These are phyloP conservation scores for Cardamine resedifolia DNA, from an alignment of 345 rosid species.

Conservation along the genomic window DNA sequence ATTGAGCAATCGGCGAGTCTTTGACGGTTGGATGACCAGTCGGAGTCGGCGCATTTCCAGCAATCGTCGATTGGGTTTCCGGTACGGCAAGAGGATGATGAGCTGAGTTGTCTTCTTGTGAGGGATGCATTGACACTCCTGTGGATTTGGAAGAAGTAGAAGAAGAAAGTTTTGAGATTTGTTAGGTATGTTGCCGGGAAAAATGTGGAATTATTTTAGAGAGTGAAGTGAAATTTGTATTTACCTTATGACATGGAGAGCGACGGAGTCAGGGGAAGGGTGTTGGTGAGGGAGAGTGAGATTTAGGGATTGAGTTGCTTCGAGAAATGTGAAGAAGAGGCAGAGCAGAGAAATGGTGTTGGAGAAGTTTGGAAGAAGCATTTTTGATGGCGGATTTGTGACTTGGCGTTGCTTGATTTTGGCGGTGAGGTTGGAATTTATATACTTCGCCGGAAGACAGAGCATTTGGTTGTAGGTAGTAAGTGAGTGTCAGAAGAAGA, in stretches of 20 bases:
- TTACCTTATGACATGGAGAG: conserved; percentile 56
- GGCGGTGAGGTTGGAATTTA: neutral
- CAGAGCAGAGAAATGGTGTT: conserved; percentile 44
- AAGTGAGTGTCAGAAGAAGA: conserved; percentile 28
- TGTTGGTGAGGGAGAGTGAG: conserved; percentile 68
- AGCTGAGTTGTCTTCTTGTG: conserved; percentile 40
- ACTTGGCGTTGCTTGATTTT: neutral
- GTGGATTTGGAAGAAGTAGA: conserved; percentile 1
- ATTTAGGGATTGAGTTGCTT: conserved; percentile 36
- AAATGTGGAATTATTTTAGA: conserved; percentile 20
- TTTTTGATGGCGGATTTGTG: conserved; percentile 37
- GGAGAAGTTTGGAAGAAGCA: conserved; percentile 37
- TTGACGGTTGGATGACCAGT: conserved; percentile 65
- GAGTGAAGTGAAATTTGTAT: neutral
- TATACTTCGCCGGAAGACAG: neutral
- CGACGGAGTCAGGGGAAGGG: conserved; percentile 58
- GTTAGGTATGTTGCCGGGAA: neutral
- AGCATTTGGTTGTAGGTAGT: neutral
- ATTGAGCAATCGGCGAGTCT: conserved; percentile 63
- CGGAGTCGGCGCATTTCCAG: conserved; percentile 56
- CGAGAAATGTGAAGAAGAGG: conserved; percentile 25
- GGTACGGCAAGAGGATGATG: conserved; percentile 45
- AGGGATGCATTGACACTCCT: conserved; percentile 43
- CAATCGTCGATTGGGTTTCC: conserved; percentile 86
- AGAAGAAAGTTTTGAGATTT: conserved; percentile 6